phyloP scores from a whole-genome alignment of 768 basidiomycete genomes.

The Polyporus arcularius region DNA sequence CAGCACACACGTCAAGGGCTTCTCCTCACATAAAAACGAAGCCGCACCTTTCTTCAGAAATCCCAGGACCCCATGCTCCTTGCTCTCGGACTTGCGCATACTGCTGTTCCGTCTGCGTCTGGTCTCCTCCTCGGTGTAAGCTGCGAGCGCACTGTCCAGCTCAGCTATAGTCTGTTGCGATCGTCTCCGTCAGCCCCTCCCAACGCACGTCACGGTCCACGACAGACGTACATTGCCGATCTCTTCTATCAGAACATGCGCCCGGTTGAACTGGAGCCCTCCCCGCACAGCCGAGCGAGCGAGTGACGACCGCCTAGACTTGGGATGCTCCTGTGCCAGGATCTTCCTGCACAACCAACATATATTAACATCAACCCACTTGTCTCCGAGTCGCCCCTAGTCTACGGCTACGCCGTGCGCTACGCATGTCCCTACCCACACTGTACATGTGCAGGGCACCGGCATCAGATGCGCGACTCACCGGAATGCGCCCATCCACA shows the following conservation, averaged over 20 bases:
- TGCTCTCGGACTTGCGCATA: slow-evolving; percentile 43
- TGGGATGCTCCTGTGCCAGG: slow-evolving; percentile 48
- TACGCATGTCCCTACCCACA: no score
- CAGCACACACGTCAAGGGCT: not conserved
- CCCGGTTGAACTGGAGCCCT: slow-evolving; percentile 48
- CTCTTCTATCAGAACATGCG: slow-evolving; percentile 59
- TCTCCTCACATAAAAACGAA: not conserved
- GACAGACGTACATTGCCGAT: slow-evolving; percentile 57
- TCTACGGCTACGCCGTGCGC: no score
- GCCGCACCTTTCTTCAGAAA: slow-evolving; percentile 52
- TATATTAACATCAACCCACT: not conserved
- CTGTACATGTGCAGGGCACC: no score
- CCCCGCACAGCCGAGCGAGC: slow-evolving; percentile 40
- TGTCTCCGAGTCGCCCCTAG: no score
- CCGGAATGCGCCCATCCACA: slow-evolving; percentile 79
- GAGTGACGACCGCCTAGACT: slow-evolving; percentile 35
- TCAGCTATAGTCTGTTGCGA: slow-evolving; percentile 53
- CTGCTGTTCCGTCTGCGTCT: slow-evolving; percentile 35
- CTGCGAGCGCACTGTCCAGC: slow-evolving; percentile 54
- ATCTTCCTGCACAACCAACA: slow-evolving; percentile 51
- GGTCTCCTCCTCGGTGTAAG: slow-evolving; percentile 41
- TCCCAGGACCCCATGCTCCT: slow-evolving; percentile 47
- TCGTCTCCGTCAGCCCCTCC: slow-evolving; percentile 4
- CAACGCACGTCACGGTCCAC: not conserved
- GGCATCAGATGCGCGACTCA: slow-evolving; percentile 28